Base-by-base conservation (phyloP, 495 filamentous ascomycete genomes). In the Hyaloscypha bicolor region DNA sequence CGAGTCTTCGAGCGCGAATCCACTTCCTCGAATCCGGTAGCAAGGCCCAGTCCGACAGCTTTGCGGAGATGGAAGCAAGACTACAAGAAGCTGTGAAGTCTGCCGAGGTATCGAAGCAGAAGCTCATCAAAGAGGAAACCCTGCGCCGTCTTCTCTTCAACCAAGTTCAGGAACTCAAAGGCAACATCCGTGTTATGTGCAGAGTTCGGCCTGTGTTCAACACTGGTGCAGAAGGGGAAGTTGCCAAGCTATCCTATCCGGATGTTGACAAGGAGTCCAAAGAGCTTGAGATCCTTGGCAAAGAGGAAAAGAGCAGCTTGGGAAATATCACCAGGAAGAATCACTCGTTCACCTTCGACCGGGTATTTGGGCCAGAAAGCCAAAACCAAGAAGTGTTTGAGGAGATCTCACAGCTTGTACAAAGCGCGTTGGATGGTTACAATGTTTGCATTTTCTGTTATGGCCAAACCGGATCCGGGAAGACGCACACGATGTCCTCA, bases 371-470 rank as follows among this genome's bases (percentile, higher is more conserved):
- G 0, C 93, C 93, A 0, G 72, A 77, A 1, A 84, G 88, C 8
- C 84, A 88, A 71, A 99, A 99, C 74, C 83, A 84, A 30, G 90
- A 97, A 64, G 88, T 99, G 9, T 99, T 98, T 75, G 94, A 93
- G 65, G 95, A 97, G 74, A 98, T 98, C 79, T 95, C 92, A 65
- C 96, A 99, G 72, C 86, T 99, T 29, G 93, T 99, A 14, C 95
- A 99, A 79, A 93, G 90, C 69, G 96, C 96, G 1, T 82, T 99
- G 55, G 95, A 99, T 75, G 95, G 95, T 19, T 98, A 97, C 78
- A 99, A 99, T 74, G 95, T 99, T 39, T 97, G 94, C 78, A 98
- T 99, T 69, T 97, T 99, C 80, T 97, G 93, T 76, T 99, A 99
- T 75, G 95, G 95, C 42, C 95, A 99, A 75, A 99, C 95, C 4